A percentile compares a stretch with the other conserved stretches of the same genome.
phyloP scores from a whole-genome alignment of 2,329 filamentous ascomycete genomes.

The Pseudocercospora musae region DNA sequence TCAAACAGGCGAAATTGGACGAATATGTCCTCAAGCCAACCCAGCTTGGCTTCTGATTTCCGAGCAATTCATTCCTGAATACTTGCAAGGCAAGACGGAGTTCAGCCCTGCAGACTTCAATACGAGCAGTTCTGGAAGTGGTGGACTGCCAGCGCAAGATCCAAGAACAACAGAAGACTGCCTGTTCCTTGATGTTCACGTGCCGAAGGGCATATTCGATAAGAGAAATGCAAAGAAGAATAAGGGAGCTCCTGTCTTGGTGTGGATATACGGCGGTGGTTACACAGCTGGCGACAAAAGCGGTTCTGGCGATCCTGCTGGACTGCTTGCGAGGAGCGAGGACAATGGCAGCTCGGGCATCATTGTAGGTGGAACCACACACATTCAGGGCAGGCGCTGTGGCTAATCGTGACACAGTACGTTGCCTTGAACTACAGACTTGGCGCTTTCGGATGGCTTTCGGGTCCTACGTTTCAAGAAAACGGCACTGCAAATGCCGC shows the following conservation, averaged over 20 bases:
- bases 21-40: conserved; percentile 45
- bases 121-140: conserved; percentile 15
- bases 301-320: conserved; percentile 37
- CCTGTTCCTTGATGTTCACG: conserved; percentile 41
- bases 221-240: conserved; percentile 14
- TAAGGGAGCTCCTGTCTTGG: conserved; percentile 36
- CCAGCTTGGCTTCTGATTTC: conserved; percentile 46
- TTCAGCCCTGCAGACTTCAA: conserved; percentile 21
- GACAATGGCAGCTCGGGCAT: conserved; percentile 38
- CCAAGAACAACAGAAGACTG: conserved; percentile 39
- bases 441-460: conserved; percentile 49
- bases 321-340: conserved; percentile 36
- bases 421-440: conserved; percentile 46
- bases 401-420: neutral
- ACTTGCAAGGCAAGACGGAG: conserved; percentile 19
- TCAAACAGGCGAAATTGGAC: conserved; percentile 44
- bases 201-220: conserved; percentile 37
- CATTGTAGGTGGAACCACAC: conserved; percentile 26
- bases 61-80: conserved; percentile 33
- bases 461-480: conserved; percentile 44
- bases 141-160: conserved; percentile 24
- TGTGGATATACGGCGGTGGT: conserved; percentile 50
- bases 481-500: conserved; percentile 48
- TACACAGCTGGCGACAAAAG: conserved; percentile 42
- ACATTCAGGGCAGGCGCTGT: conserved; percentile 14